Conservation (phyloP, 495 filamentous ascomycete species). For the Aspergillus egyptiacus region DNA sequence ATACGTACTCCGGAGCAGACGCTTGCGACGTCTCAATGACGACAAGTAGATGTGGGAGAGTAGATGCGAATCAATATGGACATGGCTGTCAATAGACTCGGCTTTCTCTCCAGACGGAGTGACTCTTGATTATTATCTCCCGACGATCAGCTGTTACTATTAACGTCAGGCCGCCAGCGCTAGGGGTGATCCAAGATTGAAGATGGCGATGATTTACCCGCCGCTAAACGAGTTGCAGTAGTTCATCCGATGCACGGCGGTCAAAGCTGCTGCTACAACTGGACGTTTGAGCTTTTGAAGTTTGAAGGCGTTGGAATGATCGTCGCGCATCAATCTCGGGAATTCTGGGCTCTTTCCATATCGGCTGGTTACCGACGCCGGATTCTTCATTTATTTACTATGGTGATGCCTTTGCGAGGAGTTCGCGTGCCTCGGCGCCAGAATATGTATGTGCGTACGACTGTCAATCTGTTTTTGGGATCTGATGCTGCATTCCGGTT, state of each 20-base stretch:
- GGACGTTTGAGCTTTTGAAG: conserved; percentile 5
- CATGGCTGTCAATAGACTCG: conserved; percentile 1
- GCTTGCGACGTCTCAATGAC: background rate
- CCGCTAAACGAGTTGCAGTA: conserved; percentile 24
- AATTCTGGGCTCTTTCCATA: background rate
- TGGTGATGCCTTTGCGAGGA: background rate
- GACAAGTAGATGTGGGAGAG: background rate
- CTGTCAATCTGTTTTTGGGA: too few relatives aligned
- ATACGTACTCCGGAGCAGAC: background rate
- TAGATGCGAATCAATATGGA: too few relatives aligned
- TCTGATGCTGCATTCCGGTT: too few relatives aligned
- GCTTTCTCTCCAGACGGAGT: too few relatives aligned
- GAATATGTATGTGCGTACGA: too few relatives aligned
- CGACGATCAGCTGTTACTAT: background rate
- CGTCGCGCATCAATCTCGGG: conserved; percentile 18
- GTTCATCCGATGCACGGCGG: conserved; percentile 22
- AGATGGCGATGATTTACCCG: conserved; percentile 10
- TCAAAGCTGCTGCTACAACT: conserved; percentile 15
- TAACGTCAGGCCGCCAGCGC: background rate
- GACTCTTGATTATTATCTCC: conserved; percentile 1
- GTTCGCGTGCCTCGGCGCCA: background rate
- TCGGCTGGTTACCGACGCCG: background rate
- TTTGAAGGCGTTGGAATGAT: conserved; percentile 26
- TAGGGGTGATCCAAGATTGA: background rate
- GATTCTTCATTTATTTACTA: conserved; percentile 2